Evolutionary conservation across 805 yeast species (phyloP).

Genomic region (Metschnikowia kunwiensis): DNA sequence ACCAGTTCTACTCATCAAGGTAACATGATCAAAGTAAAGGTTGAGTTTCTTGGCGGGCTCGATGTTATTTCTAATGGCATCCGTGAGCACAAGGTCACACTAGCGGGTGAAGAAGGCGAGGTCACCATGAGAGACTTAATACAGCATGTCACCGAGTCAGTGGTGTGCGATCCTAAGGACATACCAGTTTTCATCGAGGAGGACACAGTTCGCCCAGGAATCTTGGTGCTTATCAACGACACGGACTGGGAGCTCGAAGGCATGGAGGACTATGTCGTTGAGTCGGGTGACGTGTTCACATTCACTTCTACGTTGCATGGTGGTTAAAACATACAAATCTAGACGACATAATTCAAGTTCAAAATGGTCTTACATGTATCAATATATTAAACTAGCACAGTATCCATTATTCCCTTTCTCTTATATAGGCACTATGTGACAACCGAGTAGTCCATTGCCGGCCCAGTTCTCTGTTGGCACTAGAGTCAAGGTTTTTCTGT

Average conservation of each 20-base stretch:
- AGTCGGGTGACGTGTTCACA: constrained; percentile 71
- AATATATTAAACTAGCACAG: not conserved
- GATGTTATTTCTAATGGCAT: constrained; percentile 70
- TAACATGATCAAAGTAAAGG: constrained; percentile 33
- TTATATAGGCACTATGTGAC: constrained; percentile 46
- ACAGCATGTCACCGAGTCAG: constrained; percentile 47
- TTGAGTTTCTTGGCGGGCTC: constrained; percentile 68
- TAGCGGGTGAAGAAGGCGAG: constrained; percentile 43
- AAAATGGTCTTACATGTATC: not conserved
- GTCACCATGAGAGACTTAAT: constrained; percentile 53
- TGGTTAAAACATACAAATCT: constrained; percentile 57
- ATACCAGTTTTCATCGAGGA: constrained; percentile 76
- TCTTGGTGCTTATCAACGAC: constrained; percentile 85
- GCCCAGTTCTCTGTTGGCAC: constrained; percentile 56
- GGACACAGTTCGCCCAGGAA: constrained; percentile 85
- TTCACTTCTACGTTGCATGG: constrained; percentile 96
- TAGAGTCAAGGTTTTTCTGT: constrained; percentile 21
- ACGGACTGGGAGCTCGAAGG: constrained; percentile 97
- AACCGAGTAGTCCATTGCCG: constrained; percentile 70
- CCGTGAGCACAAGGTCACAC: constrained; percentile 48
- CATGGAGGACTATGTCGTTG: constrained; percentile 74
- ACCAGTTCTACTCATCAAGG: not conserved
- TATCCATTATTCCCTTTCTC: too few relatives aligned
- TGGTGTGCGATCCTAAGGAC: constrained; percentile 61
- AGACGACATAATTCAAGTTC: too few relatives aligned